Evolutionary conservation across 306 rosid species (phyloP).

Genomic region (Castanea crenata): DNA sequence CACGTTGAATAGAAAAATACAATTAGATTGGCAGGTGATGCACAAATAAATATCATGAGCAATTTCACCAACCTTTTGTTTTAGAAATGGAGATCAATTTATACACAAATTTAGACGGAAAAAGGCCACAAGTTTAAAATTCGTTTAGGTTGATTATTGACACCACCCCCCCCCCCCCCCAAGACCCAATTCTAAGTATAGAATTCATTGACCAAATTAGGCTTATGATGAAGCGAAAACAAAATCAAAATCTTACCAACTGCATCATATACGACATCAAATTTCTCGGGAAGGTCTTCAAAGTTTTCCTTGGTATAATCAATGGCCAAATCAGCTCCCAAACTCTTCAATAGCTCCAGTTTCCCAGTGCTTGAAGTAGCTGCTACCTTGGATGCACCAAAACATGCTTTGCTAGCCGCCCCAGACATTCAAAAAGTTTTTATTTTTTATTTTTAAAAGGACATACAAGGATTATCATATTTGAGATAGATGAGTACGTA

Average conservation of each 20-base stretch:
- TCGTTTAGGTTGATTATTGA: too few species aligned
- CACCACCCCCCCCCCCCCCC: too few species aligned
- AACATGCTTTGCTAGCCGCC: constrained; percentile 65
- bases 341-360: constrained; percentile 44
- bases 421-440: not conserved
- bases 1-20: too few species aligned
- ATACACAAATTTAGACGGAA: too few species aligned
- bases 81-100: too few species aligned
- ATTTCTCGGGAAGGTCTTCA: constrained; percentile 60
- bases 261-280: constrained; percentile 63
- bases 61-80: too few species aligned
- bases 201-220: too few species aligned
- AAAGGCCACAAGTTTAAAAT: too few species aligned
- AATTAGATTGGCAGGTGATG: not conserved
- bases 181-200: too few species aligned
- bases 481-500: not conserved
- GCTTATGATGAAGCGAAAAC: too few species aligned
- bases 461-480: not conserved
- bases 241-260: constrained; percentile 44
- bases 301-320: constrained; percentile 62
- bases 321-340: constrained; percentile 60
- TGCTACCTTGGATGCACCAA: constrained; percentile 64
- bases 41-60: too few species aligned
- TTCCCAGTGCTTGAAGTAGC: constrained; percentile 66
- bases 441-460: not conserved